Percentiles rank a stretch among this genome's conserved stretches.
Conservation (phyloP, 1,139 yeast species). For the Blastobotrys serpentis region DNA sequence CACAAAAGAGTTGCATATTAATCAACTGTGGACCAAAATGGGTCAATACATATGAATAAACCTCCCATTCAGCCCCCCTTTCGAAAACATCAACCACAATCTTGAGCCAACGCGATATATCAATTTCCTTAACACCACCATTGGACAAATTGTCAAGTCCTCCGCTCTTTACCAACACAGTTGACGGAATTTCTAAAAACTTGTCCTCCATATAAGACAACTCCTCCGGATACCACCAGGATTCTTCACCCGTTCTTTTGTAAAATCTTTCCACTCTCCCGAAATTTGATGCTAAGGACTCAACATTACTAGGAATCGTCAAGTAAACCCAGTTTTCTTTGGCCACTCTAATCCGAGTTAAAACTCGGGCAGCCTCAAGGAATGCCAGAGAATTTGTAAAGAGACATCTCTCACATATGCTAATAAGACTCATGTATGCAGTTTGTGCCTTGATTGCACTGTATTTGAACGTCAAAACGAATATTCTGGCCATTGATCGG, state of each 20-base stretch:
- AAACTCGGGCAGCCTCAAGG: constrained; percentile 51
- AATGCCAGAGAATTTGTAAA: constrained; percentile 37
- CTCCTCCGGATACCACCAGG: constrained; percentile 66
- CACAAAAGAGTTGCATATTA: constrained; percentile 54
- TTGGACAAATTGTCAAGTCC: background rate
- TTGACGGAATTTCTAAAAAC: constrained; percentile 35
- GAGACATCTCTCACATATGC: constrained; percentile 25
- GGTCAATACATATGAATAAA: constrained; percentile 64
- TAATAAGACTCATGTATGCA: constrained; percentile 27
- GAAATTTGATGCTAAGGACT: constrained; percentile 62
- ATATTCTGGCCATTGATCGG: constrained; percentile 40
- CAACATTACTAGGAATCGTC: constrained; percentile 60
- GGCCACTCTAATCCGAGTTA: constrained; percentile 57
- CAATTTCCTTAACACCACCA: constrained; percentile 34
- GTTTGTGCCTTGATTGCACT: constrained; percentile 38
- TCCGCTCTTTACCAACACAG: constrained; percentile 27
- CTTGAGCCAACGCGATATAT: constrained; percentile 54
- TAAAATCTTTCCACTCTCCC: constrained; percentile 46
- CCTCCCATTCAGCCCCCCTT: constrained; percentile 62
- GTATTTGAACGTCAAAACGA: constrained; percentile 34
- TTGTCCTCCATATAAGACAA: constrained; percentile 49
- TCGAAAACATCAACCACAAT: constrained; percentile 52
- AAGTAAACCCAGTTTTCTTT: constrained; percentile 49
- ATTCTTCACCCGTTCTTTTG: constrained; percentile 15
- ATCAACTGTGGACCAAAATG: constrained; percentile 74